These are phyloP conservation scores for Amaranthus cruentus DNA, from an alignment of 148 eudicot genomes.

Conservation along the genomic window DNA sequence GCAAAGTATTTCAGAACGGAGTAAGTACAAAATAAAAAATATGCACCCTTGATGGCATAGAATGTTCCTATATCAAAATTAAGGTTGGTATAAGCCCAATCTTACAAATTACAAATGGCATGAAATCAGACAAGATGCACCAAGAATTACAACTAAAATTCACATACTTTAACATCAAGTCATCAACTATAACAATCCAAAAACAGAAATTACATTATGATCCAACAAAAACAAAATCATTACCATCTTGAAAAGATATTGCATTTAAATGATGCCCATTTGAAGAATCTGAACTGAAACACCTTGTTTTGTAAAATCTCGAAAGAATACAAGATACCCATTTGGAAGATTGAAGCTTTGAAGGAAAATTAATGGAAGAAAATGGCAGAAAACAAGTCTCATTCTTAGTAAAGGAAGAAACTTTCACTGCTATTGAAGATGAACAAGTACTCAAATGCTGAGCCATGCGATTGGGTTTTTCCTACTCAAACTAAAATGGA, in stretches of 20 bases:
- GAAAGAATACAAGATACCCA: conserved; percentile 48
- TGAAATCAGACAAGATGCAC: not conserved
- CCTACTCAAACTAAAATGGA: not conserved
- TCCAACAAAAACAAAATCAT: not conserved
- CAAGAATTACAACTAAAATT: not conserved
- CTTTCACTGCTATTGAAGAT: conserved; percentile 31
- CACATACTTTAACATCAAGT: not conserved
- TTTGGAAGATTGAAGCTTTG: conserved; percentile 34
- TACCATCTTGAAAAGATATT: conserved; percentile 53
- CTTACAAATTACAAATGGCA: not conserved
- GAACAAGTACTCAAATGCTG: conserved; percentile 38
- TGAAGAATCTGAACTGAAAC: conserved; percentile 49
- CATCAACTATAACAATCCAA: not conserved
- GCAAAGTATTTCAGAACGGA: not conserved
- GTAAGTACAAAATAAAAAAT: not conserved
- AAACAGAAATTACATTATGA: not conserved
- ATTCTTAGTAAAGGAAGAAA: conserved; percentile 12
- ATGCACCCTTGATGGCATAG: not conserved
- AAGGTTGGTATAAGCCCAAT: not conserved
- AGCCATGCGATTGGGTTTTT: conserved; percentile 34
- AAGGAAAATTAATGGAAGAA: conserved; percentile 26
- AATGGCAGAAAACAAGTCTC: conserved; percentile 23
- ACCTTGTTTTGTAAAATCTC: conserved; percentile 32
- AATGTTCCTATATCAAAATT: too few species aligned
- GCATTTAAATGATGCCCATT: conserved; percentile 67